These are phyloP conservation scores for Boletus rubescentipes DNA, from an alignment of 768 basidiomycete genomes.

Conservation along the genomic window DNA sequence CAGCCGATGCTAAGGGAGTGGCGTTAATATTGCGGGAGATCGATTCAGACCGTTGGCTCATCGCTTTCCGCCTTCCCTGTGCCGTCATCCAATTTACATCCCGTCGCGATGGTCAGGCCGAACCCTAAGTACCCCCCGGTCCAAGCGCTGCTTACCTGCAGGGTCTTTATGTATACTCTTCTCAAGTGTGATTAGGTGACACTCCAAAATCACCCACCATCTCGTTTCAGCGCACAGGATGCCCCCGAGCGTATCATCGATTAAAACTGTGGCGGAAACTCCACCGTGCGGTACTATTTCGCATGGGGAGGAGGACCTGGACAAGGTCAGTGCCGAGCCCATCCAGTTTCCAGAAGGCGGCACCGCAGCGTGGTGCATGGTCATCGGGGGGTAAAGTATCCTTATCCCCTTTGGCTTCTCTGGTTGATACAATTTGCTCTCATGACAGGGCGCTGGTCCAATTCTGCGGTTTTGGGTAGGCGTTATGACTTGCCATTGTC, in stretches of 20 bases:
- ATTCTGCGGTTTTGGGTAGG: slow-evolving; percentile 35
- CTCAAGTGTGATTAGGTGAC: not conserved
- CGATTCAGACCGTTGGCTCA: not conserved
- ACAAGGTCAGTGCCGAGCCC: not conserved
- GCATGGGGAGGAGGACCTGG: not conserved
- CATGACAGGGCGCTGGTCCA: slow-evolving; percentile 30
- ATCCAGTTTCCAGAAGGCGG: slow-evolving; percentile 31
- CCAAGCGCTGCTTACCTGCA: not conserved
- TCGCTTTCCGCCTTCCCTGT: not conserved
- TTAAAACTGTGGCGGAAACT: not conserved
- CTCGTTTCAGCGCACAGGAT: not conserved
- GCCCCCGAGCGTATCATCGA: slow-evolving; percentile 4
- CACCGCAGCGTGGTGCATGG: slow-evolving; percentile 23
- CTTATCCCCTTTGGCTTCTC: not conserved
- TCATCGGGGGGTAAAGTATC: slow-evolving; percentile 23
- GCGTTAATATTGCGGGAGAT: no score
- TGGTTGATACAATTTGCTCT: not conserved
- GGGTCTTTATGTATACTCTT: not conserved
- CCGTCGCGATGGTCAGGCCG: not conserved
- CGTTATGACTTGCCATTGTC: not conserved
- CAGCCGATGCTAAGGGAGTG: no score
- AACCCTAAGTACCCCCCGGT: no score
- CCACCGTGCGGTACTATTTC: not conserved
- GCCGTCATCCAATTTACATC: not conserved
- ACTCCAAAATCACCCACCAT: not conserved